Conservation (phyloP, 768 basidiomycete species). For the Amanita polypyramis region DNA sequence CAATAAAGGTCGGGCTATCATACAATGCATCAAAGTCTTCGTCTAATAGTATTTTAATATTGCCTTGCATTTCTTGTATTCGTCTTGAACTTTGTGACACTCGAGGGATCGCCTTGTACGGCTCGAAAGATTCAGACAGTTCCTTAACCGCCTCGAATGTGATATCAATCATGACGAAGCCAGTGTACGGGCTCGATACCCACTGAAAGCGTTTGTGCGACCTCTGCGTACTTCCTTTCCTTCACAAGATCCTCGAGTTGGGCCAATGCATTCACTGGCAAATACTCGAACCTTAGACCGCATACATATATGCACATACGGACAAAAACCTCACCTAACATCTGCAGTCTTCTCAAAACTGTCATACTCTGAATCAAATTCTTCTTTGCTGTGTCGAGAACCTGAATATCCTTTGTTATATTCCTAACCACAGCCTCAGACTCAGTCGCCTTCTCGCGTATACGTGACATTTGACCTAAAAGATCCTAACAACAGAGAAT, state of each 20-base stretch:
- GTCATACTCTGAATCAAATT: slow-evolving; percentile 89
- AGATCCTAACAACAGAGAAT: slow-evolving; percentile 52
- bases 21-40: slow-evolving; percentile 90
- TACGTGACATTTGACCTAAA: slow-evolving; percentile 89
- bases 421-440: slow-evolving; percentile 92
- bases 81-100: slow-evolving; percentile 72
- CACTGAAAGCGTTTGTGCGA: slow-evolving; percentile 73
- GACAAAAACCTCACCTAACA: slow-evolving; percentile 60
- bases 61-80: slow-evolving; percentile 76
- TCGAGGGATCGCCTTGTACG: slow-evolving; percentile 64
- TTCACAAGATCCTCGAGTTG: slow-evolving; percentile 73
- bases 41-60: slow-evolving; percentile 71
- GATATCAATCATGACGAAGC: neutral
- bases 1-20: slow-evolving; percentile 19
- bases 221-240: slow-evolving; percentile 73
- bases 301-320: neutral
- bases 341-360: slow-evolving; percentile 80
- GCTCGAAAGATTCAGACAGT: slow-evolving; percentile 70
- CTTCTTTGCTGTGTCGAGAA: slow-evolving; percentile 86
- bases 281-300: neutral
- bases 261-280: slow-evolving; percentile 66
- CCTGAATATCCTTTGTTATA: slow-evolving; percentile 95
- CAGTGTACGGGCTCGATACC: slow-evolving; percentile 11
- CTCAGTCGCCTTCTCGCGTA: slow-evolving; percentile 94
- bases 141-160: slow-evolving; percentile 71